A percentile compares a stretch with the other conserved stretches of the same genome.
These are phyloP conservation scores for Quercus wislizeni DNA, from an alignment of 306 rosid species.

Conservation along the genomic window DNA sequence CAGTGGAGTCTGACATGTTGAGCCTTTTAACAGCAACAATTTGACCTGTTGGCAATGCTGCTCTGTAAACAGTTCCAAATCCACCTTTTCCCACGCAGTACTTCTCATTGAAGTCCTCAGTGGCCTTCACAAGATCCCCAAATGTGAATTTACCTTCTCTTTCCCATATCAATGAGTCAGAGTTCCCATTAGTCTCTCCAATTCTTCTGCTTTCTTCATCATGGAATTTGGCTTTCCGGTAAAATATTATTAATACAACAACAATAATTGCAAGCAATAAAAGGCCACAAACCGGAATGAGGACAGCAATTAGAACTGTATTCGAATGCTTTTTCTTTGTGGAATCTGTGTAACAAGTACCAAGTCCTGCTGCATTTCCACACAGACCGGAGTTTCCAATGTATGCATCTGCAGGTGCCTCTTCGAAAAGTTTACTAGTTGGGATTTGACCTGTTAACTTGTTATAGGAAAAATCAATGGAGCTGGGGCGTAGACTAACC, in stretches of 20 bases:
- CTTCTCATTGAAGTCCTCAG: slow-evolving; percentile 36
- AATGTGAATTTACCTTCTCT: slow-evolving; percentile 44
- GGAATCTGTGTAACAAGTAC: slow-evolving; percentile 14
- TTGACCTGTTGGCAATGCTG: slow-evolving; percentile 20
- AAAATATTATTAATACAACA: slow-evolving; percentile 10
- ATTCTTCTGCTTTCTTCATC: slow-evolving; percentile 34
- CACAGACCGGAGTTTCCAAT: slow-evolving; percentile 58
- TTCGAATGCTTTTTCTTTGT: slow-evolving; percentile 22
- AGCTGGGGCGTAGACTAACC: slow-evolving; percentile 35
- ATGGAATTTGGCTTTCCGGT: neutral
- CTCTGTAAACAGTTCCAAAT: slow-evolving; percentile 65
- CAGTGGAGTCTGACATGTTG: slow-evolving; percentile 36
- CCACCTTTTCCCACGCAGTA: slow-evolving; percentile 74
- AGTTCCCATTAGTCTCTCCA: neutral
- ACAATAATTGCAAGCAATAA: slow-evolving; percentile 18
- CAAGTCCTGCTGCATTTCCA: slow-evolving; percentile 42
- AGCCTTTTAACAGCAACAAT: slow-evolving; percentile 61
- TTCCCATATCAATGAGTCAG: slow-evolving; percentile 27
- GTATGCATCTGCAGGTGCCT: slow-evolving; percentile 35
- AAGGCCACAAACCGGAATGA: slow-evolving; percentile 39
- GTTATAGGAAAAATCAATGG: slow-evolving; percentile 61
- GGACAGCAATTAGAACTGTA: slow-evolving; percentile 42
- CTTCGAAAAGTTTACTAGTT: slow-evolving; percentile 30
- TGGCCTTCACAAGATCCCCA: slow-evolving; percentile 49
- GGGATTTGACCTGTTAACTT: slow-evolving; percentile 57